Evolutionary conservation across 179 eudicot species (phyloP), one percentile per base, ranked within the genome.

Genomic region (Dionaea muscipula): DNA sequence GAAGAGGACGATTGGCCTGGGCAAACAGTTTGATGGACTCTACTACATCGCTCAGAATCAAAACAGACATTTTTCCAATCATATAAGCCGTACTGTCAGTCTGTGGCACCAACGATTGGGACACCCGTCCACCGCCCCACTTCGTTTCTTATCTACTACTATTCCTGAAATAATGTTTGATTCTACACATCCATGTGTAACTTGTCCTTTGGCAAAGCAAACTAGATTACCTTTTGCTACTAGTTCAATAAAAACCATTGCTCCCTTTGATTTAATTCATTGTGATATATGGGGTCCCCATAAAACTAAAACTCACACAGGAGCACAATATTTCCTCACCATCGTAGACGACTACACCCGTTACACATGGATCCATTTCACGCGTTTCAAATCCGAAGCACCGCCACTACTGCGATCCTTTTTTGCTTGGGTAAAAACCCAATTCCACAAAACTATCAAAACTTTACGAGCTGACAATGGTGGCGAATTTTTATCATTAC

Each of bases 281-380:
- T 54, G 45, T 37, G 58, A 37, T 21, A 54, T 37, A 35, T 22
- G 58, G 46, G 46, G 13, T 41, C 41, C 26, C 38, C 18, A 3
- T 11, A 9, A 20, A 13, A 3, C 35, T 35, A 20, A 1, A 18
- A 38, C n/a, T 5, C 16, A 5, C 2, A 15, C 27, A 0, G 18
- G 27, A 37, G 31, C 47, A 0, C 26, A 7, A 5, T 38, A 23
- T 38, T 55, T 55, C 7, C 26, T 55, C 1, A 55, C 59, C n/a
- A 24, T 55, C 3, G 47, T 55, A 2, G 59, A 55, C 12, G 47
- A 54, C 23, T 16, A 12, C 35, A 35, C 43, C 38, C 8, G 47
- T 1, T 26, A 47, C 2, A n/a, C 43, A 13, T 55, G 47, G 59
- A 45, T 53, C 3, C 36, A 35, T 37, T 37, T 53, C 3, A 36